Conservation (phyloP, 177 flowering plant genomes). For the Telopea speciosissima region DNA sequence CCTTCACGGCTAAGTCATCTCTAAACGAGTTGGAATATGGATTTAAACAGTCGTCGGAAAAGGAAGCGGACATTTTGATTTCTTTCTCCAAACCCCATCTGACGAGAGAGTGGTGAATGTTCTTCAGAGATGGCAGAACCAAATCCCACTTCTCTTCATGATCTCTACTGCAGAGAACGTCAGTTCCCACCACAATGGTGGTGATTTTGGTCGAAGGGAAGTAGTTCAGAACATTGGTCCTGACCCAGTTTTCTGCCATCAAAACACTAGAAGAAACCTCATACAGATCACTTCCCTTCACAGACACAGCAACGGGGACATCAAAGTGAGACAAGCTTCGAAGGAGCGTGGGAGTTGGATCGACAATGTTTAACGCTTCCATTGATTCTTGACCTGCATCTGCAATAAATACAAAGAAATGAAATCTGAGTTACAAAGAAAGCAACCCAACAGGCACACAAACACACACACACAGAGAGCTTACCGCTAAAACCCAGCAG, state of each 20-base stretch:
- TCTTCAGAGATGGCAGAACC: slow-evolving; percentile 47
- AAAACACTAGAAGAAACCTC: slow-evolving; percentile 49
- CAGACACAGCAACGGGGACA: slow-evolving; percentile 38
- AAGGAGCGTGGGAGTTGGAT: slow-evolving; percentile 20
- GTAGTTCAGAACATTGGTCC: slow-evolving; percentile 43
- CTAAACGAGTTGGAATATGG: slow-evolving; percentile 17
- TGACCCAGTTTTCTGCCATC: slow-evolving; percentile 67
- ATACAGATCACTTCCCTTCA: slow-evolving; percentile 32
- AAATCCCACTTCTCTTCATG: slow-evolving; percentile 31
- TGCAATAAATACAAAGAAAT: slow-evolving; percentile 20
- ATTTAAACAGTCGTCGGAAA: slow-evolving; percentile 38
- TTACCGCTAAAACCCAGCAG: too few species aligned
- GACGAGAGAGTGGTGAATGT: slow-evolving; percentile 53
- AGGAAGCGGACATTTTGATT: slow-evolving; percentile 52
- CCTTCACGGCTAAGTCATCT: slow-evolving; percentile 22
- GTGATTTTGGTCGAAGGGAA: slow-evolving; percentile 56
- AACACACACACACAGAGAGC: too few species aligned
- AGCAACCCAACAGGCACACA: too few species aligned
- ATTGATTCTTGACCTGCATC: slow-evolving; percentile 45
- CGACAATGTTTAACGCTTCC: slow-evolving; percentile 30
- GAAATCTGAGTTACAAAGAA: background rate
- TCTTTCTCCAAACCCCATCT: slow-evolving; percentile 71
- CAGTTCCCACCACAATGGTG: slow-evolving; percentile 54
- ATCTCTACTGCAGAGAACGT: slow-evolving; percentile 35
- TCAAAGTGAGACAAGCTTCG: slow-evolving; percentile 18